Evolutionary conservation across 192 early-diverging fungal species (phyloP).

Genomic region (Backusella circina): DNA sequence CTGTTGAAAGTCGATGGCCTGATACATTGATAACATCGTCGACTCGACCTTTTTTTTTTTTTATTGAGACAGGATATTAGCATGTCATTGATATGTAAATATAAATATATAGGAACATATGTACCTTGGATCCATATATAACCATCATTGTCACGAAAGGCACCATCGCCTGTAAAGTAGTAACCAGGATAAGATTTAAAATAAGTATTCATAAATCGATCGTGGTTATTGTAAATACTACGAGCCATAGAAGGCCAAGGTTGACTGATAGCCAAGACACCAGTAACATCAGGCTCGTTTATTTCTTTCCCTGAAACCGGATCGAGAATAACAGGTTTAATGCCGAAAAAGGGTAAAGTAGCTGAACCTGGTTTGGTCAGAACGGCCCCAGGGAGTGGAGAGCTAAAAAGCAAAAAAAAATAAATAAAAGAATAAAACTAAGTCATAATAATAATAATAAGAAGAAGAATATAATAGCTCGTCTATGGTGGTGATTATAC

Average conservation of each 20-base stretch:
- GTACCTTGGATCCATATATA: slow-evolving; percentile 92
- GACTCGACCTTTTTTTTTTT: neutral
- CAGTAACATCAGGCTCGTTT: slow-evolving; percentile 76
- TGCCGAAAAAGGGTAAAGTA: slow-evolving; percentile 95
- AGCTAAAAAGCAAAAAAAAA: slow-evolving; percentile 3
- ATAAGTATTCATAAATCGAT: slow-evolving; percentile 91
- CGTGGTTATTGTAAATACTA: slow-evolving; percentile 89
- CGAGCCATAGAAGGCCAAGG: slow-evolving; percentile 94
- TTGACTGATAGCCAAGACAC: slow-evolving; percentile 83
- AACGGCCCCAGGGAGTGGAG: slow-evolving; percentile 83
- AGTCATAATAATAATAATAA: neutral
- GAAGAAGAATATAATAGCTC: too few species aligned
- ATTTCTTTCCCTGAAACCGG: slow-evolving; percentile 82
- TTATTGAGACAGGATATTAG: neutral
- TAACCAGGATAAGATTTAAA: slow-evolving; percentile 83
- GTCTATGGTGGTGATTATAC: neutral
- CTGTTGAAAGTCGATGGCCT: slow-evolving; percentile 90
- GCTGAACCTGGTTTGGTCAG: slow-evolving; percentile 96
- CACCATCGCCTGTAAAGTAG: slow-evolving; percentile 98
- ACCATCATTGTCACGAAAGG: slow-evolving; percentile 84
- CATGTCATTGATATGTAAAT: too few species aligned
- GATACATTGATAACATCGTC: slow-evolving; percentile 90
- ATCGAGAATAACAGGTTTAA: slow-evolving; percentile 83
- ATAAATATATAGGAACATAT: neutral
- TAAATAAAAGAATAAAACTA: neutral